Base-by-base conservation (phyloP, 192 early-diverging fungal genomes). In the Lobosporangium transversale region DNA sequence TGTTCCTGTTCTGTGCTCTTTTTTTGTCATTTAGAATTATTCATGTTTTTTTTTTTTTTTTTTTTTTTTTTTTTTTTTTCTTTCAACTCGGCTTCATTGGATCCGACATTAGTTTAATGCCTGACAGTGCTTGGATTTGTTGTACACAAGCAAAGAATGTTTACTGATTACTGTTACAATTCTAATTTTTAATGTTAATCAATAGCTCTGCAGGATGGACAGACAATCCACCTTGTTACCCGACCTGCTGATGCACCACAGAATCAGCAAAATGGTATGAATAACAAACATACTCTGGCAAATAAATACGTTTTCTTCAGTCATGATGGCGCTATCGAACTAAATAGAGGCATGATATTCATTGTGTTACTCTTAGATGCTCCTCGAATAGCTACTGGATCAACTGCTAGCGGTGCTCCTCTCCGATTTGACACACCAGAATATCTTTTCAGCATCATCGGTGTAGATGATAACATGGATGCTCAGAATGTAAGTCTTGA, bases 201-300 rank as follows among this genome's bases (percentile, higher is more conserved):
- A 68, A 64, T 63, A 73, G 79, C 79, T 33, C 68, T 85, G 18
- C 69, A 80, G 47, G 75, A 85, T 60, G 83, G 83, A 43, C 81
- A 85, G 36, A 81, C 81, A 10, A 68, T 85, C 21, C 83, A 85
- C 51, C 75, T 85, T 43, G 83, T 85, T 20, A 76, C 81, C 27
- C 58, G 85, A n/a, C 82, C 85, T 21, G 62, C 62, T 10, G 82
- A 84, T 70, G 82, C 70, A 17, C 85, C 85, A 26, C 43, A 58
- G 4, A 86, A 81, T 64, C 78, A 51, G 18, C 47, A 66, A 14
- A 84, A 83, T 78, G 81, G 85, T 86, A 83, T 40, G 47, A 45
- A 23, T 53, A 21, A 9, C n/a, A 23, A 36, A 43, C 26, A 45
- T 17, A 27, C 37, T 32, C 15, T 44, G 1, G 15, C 32, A 4